Conservation (phyloP, 352 stramenopile genomes). For the Pythium angustatum region DNA sequence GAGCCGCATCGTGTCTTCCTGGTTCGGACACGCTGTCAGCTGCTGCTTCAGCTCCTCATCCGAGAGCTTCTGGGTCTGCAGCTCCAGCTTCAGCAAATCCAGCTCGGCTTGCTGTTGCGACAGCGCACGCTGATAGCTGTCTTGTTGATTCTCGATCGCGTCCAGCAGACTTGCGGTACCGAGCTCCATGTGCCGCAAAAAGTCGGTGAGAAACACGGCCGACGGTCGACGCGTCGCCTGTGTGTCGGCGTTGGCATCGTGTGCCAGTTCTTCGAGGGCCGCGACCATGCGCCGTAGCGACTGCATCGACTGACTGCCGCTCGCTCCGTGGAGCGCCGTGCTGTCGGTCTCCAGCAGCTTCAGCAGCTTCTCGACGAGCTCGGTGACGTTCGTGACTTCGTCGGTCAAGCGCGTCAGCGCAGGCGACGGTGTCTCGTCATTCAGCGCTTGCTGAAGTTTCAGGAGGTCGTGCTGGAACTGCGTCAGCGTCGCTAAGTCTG, state of each 20-base stretch:
- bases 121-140: constrained; percentile 43
- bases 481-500: constrained; percentile 33
- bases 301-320: constrained; percentile 42
- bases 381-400: constrained; percentile 34
- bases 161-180: constrained; percentile 61
- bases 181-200: constrained; percentile 63
- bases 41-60: constrained; percentile 49
- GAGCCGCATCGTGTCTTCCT: constrained; percentile 62
- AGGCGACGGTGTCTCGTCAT: constrained; percentile 30
- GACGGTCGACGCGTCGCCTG: constrained; percentile 7
- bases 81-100: constrained; percentile 44
- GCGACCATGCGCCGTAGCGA: constrained; percentile 40
- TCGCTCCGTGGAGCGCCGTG: constrained; percentile 13
- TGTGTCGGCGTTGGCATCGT: constrained; percentile 16
- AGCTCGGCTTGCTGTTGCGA: constrained; percentile 43
- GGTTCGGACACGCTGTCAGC: constrained; percentile 48
- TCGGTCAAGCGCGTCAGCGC: constrained; percentile 34
- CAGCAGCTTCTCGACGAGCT: constrained; percentile 34
- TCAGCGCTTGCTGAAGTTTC: constrained; percentile 35
- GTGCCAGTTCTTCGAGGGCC: constrained; percentile 40
- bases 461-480: constrained; percentile 38
- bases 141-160: constrained; percentile 52
- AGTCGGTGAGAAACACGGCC: constrained; percentile 35
- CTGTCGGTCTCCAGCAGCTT: constrained; percentile 20
- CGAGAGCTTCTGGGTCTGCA: constrained; percentile 44